Evolutionary conservation across 2,329 filamentous ascomycete species (phyloP), one percentile per base, ranked within the genome.

Genomic region (Alternaria panax): DNA sequence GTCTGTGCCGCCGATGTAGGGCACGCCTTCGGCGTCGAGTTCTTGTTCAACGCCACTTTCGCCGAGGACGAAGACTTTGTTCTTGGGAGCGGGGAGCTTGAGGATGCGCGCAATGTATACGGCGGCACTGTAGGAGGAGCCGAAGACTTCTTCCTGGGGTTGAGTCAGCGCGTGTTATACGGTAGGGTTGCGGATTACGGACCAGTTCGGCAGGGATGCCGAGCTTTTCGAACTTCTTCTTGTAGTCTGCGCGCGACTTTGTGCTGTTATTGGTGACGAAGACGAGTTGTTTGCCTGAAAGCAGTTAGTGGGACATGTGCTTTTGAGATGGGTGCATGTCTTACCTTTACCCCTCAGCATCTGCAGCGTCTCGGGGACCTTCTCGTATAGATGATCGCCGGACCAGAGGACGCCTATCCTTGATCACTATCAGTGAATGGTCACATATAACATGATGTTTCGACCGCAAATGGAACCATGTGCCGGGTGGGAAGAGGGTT

Each of bases 191-290:
- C 16, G 46, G n/a, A 3, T 22, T 20, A 75, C 79, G 28, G 74
- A 87, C 86, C 63, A 90, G 87, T 59, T 87, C 84, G 69, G 88
- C 89, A 1, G 90, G 89, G 71, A 99, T 97, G 46, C 90, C 91
- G 76, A 97, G 85, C 54, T 82, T 82, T 46, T 90, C 87, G 60
- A 99, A 89, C 76, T 98, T 99, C 83, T 94, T 92, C 78, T 91
- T 90, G 80, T 99, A 99, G 77, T 97, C 93, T 50, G 86, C 83
- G 57, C 95, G 90, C 11, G 94, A 97, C 78, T 99, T 99, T 57
- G 95, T 98, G 74, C 93, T 97, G 83, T 99, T 99, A 82, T 99
- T 99, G 40, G 95, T 99, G 52, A 99, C 95, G 75, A 99, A 99
- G 54, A 99, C 89, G 32, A 95, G 86, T 76, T 90, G 90, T 80